Evolutionary conservation across 805 yeast species (phyloP), one percentile per base, ranked within the genome.

Genomic region (Lipomyces japonicus): DNA sequence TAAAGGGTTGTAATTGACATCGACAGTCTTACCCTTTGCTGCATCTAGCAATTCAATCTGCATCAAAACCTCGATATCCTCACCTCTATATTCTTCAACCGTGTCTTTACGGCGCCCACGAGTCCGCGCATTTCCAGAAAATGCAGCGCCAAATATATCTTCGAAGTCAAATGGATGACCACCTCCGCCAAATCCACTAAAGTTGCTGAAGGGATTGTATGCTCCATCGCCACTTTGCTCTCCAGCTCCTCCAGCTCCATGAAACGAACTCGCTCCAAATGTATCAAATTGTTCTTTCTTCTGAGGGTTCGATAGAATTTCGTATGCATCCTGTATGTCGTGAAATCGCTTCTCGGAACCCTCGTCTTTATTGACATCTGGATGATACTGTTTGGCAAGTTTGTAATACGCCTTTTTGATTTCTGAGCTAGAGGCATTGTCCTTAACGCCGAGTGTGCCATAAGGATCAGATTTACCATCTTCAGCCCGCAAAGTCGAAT

Each of bases 371-470:
- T 91, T 93, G 39, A 93, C 86, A 71, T 93, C 99, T 0, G 99
- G 99, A 68, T 93, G 99, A 68, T 74, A 89, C 67, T 91, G 79
- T 68, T 93, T 93, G 14, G 97, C 98, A 57, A 93, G 73, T 63
- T 88, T 84, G 67, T 89, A 89, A 71, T 93, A 93, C 2, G 96
- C 91, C 68, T 90, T 90, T 69, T 93, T 93, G 70, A 93, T 93
- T 19, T 89, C 95, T n/a, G 86, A 76, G 5, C 82, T 71, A 12
- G 82, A 75, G 0, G 98, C 93, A 45, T 65, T 66, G 54, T 77
- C 78, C 24, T 77, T 78, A 25, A 93, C 86, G 3, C 97, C 97
- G 38, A 93, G 71, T 0, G 81, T 78, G 54, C 80, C 75, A 69
- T 93, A 93, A 0, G 99, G 99, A 65, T 93, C 96, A 36, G 73